A percentile compares a stretch with the other conserved stretches of the same genome.
Conservation (phyloP, 257 asterid species). For the Lycium barbarum region DNA sequence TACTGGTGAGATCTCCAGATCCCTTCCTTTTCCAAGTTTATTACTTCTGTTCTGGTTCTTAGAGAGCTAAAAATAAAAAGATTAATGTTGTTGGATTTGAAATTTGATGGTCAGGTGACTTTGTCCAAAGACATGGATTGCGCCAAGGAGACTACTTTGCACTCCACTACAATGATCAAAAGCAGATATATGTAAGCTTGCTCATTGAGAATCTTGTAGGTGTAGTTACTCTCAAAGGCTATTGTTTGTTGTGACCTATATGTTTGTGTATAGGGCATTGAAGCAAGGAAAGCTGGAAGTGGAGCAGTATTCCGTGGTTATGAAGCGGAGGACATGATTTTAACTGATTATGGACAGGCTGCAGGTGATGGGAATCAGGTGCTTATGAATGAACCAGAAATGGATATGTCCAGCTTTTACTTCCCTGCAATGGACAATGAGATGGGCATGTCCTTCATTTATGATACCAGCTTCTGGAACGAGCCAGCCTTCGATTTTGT, state of each 20-base stretch:
- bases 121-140: constrained; percentile 44
- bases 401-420: constrained; percentile 25
- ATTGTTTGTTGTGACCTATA: neutral
- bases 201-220: neutral
- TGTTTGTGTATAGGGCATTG: constrained; percentile 42
- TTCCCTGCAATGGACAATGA: constrained; percentile 42
- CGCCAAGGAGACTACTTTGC: constrained; percentile 47
- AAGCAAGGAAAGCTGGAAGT: constrained; percentile 45
- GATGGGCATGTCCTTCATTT: constrained; percentile 41
- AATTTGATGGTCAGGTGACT: constrained; percentile 41
- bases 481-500: constrained; percentile 49
- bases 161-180: constrained; percentile 44
- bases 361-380: constrained; percentile 24
- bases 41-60: neutral
- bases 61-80: neutral
- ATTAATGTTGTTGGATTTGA: neutral
- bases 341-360: constrained; percentile 35
- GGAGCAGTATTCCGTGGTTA: neutral
- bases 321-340: constrained; percentile 35
- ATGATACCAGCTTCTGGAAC: constrained; percentile 46
- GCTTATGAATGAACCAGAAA: neutral
- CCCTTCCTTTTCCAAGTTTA: constrained; percentile 19
- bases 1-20: constrained; percentile 42
- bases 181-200: constrained; percentile 39
- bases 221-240: too few species aligned